Conservation (phyloP, 148 eudicot species). For the Rhododendron vialii region DNA sequence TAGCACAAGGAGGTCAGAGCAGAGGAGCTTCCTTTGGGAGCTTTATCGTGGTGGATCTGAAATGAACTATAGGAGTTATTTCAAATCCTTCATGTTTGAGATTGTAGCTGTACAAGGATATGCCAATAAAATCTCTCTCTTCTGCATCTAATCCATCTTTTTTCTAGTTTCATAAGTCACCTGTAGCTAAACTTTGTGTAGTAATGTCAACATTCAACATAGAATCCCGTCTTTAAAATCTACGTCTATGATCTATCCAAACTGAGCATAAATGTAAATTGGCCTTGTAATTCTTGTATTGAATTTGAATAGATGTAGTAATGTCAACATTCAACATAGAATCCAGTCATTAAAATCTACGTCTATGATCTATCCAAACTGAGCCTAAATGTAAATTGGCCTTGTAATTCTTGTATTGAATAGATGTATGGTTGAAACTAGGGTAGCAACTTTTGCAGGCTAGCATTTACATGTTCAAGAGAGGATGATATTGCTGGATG, state of each 20-base stretch:
- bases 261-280: background rate
- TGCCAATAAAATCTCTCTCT: background rate
- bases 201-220: background rate
- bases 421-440: background rate
- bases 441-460: slow-evolving; percentile 29
- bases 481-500: slow-evolving; percentile 49
- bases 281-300: background rate
- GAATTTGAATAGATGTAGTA: background rate
- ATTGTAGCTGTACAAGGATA: background rate
- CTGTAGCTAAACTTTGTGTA: background rate
- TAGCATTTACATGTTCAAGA: slow-evolving; percentile 60
- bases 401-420: background rate
- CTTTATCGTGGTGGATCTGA: background rate
- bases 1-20: too few relatives aligned
- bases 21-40: background rate
- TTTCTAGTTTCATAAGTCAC: background rate
- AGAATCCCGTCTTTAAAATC: background rate
- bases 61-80: background rate
- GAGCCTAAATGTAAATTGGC: background rate
- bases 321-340: background rate
- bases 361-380: background rate
- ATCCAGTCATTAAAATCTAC: background rate
- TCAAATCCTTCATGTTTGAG: background rate
- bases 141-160: background rate
- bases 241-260: background rate